Percentiles rank a stretch among this genome's conserved stretches.
These are phyloP conservation scores for Pleurotus tuoliensis DNA, from an alignment of 768 basidiomycete species.

Conservation along the genomic window DNA sequence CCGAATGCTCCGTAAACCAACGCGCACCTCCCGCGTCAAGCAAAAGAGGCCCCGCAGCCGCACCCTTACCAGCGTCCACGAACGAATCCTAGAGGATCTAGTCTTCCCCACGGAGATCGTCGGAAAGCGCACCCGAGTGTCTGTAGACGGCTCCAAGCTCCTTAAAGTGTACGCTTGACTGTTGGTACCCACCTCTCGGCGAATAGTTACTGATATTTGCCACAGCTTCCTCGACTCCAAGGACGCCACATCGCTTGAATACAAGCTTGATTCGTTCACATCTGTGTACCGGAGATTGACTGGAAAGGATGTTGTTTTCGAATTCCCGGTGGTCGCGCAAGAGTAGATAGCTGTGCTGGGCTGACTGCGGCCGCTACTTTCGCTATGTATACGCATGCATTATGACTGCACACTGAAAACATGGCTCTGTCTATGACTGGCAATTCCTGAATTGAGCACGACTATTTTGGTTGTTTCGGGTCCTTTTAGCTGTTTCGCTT, in stretches of 20 bases:
- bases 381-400: slow-evolving; percentile 15
- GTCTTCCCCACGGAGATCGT: slow-evolving; percentile 99
- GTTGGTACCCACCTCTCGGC: slow-evolving; percentile 11
- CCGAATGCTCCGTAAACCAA: slow-evolving; percentile 96
- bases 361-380: slow-evolving; percentile 21
- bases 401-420: slow-evolving; percentile 13
- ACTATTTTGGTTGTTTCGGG: slow-evolving; percentile 28
- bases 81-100: slow-evolving; percentile 97
- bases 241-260: slow-evolving; percentile 96
- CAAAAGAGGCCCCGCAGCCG: slow-evolving; percentile 97
- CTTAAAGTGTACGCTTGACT: slow-evolving; percentile 85
- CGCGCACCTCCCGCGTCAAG: slow-evolving; percentile 85
- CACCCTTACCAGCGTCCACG: slow-evolving; percentile 96
- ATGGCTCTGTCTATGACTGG: slow-evolving; percentile 13
- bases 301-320: slow-evolving; percentile 95
- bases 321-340: slow-evolving; percentile 78
- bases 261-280: slow-evolving; percentile 99
- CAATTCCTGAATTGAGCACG: slow-evolving; percentile 15
- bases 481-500: slow-evolving; percentile 1
- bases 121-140: slow-evolving; percentile 94
- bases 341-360: slow-evolving; percentile 48
- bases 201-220: slow-evolving; percentile 13
- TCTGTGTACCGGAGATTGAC: slow-evolving; percentile 94
- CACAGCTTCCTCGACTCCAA: slow-evolving; percentile 94
- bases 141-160: slow-evolving; percentile 90